phyloP scores from a whole-genome alignment of 257 asterid species.

The Cinchona pubescens region DNA sequence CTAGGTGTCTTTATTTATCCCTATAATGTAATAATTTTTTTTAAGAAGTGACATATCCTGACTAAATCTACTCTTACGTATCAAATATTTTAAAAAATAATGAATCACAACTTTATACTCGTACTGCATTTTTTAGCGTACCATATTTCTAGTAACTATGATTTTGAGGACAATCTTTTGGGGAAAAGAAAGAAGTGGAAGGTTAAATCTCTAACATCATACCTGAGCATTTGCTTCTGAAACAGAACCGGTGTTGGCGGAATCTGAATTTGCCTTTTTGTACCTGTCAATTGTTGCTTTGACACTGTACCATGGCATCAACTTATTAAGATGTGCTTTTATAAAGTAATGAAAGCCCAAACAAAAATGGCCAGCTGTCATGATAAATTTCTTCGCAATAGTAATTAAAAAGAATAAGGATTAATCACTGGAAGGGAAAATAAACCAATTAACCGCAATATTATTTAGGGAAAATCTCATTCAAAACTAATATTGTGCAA shows the following conservation, averaged over 20 bases:
- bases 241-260: conserved; percentile 58
- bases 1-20: too few relatives aligned
- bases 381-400: not conserved
- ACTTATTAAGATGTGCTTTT: not conserved
- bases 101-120: too few relatives aligned
- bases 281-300: conserved; percentile 90
- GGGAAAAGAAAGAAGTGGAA: not conserved
- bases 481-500: not conserved
- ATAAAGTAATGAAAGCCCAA: too few relatives aligned
- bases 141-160: too few relatives aligned
- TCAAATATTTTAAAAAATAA: too few relatives aligned
- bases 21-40: too few relatives aligned
- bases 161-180: not conserved
- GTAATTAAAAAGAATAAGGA: too few relatives aligned
- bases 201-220: not conserved
- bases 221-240: conserved; percentile 97
- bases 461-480: not conserved
- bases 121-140: too few relatives aligned
- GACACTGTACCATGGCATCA: conserved; percentile 49
- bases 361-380: not conserved
- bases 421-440: not conserved
- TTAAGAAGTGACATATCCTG: too few relatives aligned
- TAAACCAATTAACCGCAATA: not conserved
- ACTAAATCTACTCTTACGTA: too few relatives aligned
- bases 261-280: conserved; percentile 85